A percentile compares a stretch with the other conserved stretches of the same genome.
phyloP scores from a whole-genome alignment of 495 filamentous ascomycete genomes.

The Penicillium waksmanii region DNA sequence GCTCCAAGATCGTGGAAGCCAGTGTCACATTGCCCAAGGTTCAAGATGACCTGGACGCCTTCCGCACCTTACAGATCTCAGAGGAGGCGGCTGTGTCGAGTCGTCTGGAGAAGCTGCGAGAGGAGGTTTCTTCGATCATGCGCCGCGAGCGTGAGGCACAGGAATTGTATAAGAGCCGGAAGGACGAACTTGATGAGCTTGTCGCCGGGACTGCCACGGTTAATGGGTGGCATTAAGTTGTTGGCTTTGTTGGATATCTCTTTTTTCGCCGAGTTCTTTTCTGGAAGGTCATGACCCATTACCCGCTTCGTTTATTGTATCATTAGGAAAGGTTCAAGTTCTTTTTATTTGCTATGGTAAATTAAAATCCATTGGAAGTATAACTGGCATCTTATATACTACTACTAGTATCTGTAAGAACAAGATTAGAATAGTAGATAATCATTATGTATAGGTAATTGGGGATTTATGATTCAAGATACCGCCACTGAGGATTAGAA shows the following conservation, averaged over 20 bases:
- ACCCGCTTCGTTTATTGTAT: constrained; percentile 23
- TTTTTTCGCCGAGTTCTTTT: constrained; percentile 4
- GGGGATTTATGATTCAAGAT: no score
- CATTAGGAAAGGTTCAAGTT: constrained; percentile 24
- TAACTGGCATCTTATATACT: background rate
- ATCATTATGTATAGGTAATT: no score
- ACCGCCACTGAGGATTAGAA: no score
- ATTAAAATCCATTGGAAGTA: constrained; percentile 19
- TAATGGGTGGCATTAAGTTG: constrained; percentile 50
- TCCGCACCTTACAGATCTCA: constrained; percentile 72
- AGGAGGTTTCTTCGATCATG: constrained; percentile 82
- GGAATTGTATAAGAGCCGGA: constrained; percentile 75
- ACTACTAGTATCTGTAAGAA: background rate
- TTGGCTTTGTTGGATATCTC: constrained; percentile 5
- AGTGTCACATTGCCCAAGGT: constrained; percentile 75
- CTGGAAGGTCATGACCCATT: constrained; percentile 21
- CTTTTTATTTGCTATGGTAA: constrained; percentile 19
- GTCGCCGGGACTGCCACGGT: constrained; percentile 40
- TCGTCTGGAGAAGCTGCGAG: constrained; percentile 73
- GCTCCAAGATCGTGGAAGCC: constrained; percentile 80
- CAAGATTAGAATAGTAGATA: no score
- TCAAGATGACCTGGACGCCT: constrained; percentile 70
- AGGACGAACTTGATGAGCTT: constrained; percentile 76
- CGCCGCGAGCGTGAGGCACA: constrained; percentile 88
- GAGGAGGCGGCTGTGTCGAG: constrained; percentile 75